A percentile compares a stretch with the other conserved stretches of the same genome.
Conservation (phyloP, 768 basidiomycete genomes). For the Boletus edulis region DNA sequence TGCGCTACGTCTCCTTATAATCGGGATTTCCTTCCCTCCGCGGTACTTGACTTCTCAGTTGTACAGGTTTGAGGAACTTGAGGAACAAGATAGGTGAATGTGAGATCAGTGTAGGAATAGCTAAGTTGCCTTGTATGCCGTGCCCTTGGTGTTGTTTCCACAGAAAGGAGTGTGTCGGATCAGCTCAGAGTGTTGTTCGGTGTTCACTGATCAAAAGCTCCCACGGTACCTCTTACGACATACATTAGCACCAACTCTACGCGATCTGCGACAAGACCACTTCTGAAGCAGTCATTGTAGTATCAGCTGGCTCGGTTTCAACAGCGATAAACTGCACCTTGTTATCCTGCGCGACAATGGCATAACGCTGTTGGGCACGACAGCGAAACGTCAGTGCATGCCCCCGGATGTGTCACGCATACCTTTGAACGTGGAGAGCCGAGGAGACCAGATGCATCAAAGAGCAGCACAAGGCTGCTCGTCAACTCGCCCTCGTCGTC, state of each 20-base stretch:
- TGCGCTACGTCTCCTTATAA: background rate
- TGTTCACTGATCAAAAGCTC: too few relatives aligned
- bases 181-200: too few relatives aligned
- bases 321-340: slow-evolving; percentile 54
- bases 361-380: slow-evolving; percentile 44
- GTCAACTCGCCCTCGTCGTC: slow-evolving; percentile 66
- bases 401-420: background rate
- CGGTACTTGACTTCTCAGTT: background rate
- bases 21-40: background rate
- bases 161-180: too few relatives aligned
- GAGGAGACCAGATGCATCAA: slow-evolving; percentile 60
- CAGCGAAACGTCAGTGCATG: background rate
- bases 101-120: too few relatives aligned
- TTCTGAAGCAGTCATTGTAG: slow-evolving; percentile 52
- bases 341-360: slow-evolving; percentile 54
- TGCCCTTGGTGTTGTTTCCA: too few relatives aligned
- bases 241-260: background rate
- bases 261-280: slow-evolving; percentile 39
- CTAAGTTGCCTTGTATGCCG: too few relatives aligned
- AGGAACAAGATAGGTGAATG: background rate
- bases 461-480: slow-evolving; percentile 52
- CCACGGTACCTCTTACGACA: too few relatives aligned
- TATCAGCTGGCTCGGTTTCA: slow-evolving; percentile 44
- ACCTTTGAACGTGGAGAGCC: slow-evolving; percentile 71
- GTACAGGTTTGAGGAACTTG: background rate